phyloP scores from a whole-genome alignment of 768 basidiomycete genomes.

The Rickenella mellea region DNA sequence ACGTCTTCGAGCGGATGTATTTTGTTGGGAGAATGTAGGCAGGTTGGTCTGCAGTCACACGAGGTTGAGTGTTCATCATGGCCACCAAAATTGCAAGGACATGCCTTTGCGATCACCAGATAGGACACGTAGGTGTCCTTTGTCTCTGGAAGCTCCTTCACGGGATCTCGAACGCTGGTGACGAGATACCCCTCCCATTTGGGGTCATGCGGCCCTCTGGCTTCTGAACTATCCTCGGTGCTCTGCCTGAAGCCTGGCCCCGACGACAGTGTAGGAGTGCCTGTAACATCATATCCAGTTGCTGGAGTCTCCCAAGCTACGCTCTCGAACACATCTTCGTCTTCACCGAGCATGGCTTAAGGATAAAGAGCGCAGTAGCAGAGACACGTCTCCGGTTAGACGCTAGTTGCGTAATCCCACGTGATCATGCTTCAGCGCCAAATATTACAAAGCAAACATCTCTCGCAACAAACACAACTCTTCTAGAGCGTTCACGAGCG shows the following conservation, averaged over 20 bases:
- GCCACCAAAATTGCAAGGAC: constrained; percentile 13
- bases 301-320: constrained; percentile 83
- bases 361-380: constrained; percentile 29
- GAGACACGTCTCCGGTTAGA: too few relatives aligned
- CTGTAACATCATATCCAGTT: constrained; percentile 36
- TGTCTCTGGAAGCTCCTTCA: constrained; percentile 92
- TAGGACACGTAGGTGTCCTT: constrained; percentile 98
- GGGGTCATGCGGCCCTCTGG: constrained; percentile 62
- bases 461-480: too few relatives aligned
- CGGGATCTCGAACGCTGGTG: constrained; percentile 80
- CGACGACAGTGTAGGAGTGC: constrained; percentile 25
- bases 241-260: constrained; percentile 80
- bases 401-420: too few relatives aligned
- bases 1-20: constrained; percentile 71
- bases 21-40: constrained; percentile 69
- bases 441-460: too few relatives aligned
- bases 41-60: constrained; percentile 66
- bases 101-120: constrained; percentile 78
- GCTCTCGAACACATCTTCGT: constrained; percentile 86
- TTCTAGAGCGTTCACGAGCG: too few relatives aligned
- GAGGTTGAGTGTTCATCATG: constrained; percentile 4
- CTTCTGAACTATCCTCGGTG: constrained; percentile 54
- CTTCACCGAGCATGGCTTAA: constrained; percentile 65
- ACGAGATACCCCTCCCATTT: constrained; percentile 88
- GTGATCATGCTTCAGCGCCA: too few relatives aligned